Percentiles rank a stretch among this genome's conserved stretches.
Evolutionary conservation across 2,329 filamentous ascomycete genomes (phyloP).

Genomic region (Sarocladiaceae sp.): DNA sequence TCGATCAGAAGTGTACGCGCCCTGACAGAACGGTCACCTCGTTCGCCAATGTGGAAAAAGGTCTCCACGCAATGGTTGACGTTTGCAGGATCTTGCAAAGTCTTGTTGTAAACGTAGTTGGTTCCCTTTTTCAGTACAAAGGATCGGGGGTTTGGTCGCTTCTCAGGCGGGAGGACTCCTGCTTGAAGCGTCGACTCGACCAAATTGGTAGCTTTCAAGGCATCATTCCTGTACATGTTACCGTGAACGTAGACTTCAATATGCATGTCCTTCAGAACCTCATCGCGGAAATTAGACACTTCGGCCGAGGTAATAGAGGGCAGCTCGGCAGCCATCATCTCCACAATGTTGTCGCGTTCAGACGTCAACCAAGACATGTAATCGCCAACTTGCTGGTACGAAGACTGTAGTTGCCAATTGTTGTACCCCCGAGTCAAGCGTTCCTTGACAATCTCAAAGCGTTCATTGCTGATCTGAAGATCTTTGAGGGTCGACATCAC

Average conservation of each 20-base stretch:
- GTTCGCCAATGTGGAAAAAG: conserved; percentile 65
- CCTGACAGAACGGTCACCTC: conserved; percentile 63
- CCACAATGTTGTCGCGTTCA: conserved; percentile 73
- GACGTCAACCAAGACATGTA: conserved; percentile 77
- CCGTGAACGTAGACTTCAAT: conserved; percentile 87
- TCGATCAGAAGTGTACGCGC: conserved; percentile 78
- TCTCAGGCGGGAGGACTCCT: conserved; percentile 65
- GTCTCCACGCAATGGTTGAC: conserved; percentile 86
- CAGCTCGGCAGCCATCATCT: conserved; percentile 75
- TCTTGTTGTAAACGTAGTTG: conserved; percentile 79
- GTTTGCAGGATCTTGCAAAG: conserved; percentile 80
- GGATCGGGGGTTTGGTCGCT: conserved; percentile 76
- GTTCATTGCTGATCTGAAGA: conserved; percentile 76
- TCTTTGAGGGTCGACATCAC: conserved; percentile 81
- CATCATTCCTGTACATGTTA: conserved; percentile 92
- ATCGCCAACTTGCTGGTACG: conserved; percentile 82
- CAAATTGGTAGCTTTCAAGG: conserved; percentile 76
- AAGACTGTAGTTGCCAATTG: conserved; percentile 84
- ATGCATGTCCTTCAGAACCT: conserved; percentile 77
- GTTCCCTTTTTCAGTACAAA: conserved; percentile 73
- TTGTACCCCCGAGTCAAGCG: conserved; percentile 70
- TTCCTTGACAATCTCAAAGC: conserved; percentile 91
- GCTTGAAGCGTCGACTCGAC: conserved; percentile 76
- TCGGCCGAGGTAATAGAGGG: conserved; percentile 69
- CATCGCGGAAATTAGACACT: conserved; percentile 72